Percentiles rank a stretch among this genome's conserved stretches.
Evolutionary conservation across 257 asterid species (phyloP).

Genomic region (Ballota nigra): DNA sequence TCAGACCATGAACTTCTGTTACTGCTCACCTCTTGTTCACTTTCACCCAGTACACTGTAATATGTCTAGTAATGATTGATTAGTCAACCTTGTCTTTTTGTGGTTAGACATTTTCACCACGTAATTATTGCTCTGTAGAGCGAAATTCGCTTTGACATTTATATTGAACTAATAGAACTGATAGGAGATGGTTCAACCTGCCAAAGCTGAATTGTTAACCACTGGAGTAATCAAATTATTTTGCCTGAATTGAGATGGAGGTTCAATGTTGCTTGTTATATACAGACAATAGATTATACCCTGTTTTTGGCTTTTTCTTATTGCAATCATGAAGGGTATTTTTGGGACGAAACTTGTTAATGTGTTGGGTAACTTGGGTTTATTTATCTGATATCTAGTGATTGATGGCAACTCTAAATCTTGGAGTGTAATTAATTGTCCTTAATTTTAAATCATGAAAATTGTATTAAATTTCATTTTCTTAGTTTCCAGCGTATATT

Average conservation of each 20-base stretch:
- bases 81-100: neutral
- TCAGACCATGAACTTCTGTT: neutral
- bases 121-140: neutral
- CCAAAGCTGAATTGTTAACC: slow-evolving; percentile 7
- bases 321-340: slow-evolving; percentile 1
- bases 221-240: slow-evolving; percentile 4
- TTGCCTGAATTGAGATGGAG: slow-evolving; percentile 9
- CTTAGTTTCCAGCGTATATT: neutral
- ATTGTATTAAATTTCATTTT: neutral
- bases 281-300: neutral
- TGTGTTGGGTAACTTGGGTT: neutral
- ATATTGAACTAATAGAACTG: neutral
- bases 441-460: neutral
- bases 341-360: neutral
- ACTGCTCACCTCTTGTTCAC: too few species aligned
- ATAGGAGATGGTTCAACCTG: slow-evolving; percentile 6
- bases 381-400: neutral
- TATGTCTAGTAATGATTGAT: neutral
- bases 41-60: neutral
- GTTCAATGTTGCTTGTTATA: neutral
- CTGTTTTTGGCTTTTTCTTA: neutral
- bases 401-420: neutral
- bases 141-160: neutral
- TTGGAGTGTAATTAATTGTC: neutral
- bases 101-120: neutral